Base-by-base conservation (phyloP, 169 alveolate species). In the Plasmodium berghei region DNA sequence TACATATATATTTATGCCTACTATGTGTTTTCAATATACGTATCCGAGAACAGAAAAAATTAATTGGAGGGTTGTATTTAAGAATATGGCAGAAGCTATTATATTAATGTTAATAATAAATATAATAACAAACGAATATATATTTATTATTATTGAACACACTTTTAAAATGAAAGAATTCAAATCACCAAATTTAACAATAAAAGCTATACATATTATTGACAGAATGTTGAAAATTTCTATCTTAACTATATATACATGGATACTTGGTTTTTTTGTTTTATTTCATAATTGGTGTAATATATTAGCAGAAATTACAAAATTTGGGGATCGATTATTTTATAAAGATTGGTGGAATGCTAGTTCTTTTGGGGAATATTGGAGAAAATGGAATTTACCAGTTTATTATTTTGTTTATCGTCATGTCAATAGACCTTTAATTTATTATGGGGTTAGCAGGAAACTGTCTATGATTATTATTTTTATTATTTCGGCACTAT, bases 311-410 rank as follows among this genome's bases (percentile, higher is more conserved):
- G 99, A 98, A 87, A 70, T 97, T 10, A 97, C 99, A 40, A 88
- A 97, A 64, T 98, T 98, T 80, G 99, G 98, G 9, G 99, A 98
- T 83, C 91, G 99, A 72, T 92, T 94, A 56, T 98, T 98, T 92
- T 98, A 98, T 89, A 95, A 94, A 92, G 99, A 98, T 71, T 98
- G 99, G 99, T 97, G 99, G 99, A 97, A 97, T 73, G 97, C 99
- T 42, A 94, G 97, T 16, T 94, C 96, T 16, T 95, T 97, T 74
- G 97, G 95, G 2, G 98, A 97, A 73, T 97, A 97, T 89, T 97
- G 98, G 98, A 91, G 98, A 52, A 95, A 94, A 87, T 96, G 98
- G 98, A 98, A 98, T 87, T 91, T 97, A 20, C 99, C 99, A n/a
- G 96, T 98, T 26, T 99, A 98, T 92, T 95, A 94, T 86, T 98